phyloP scores from a whole-genome alignment of 306 rosid species.

The Heteromeles arbutifolia region DNA sequence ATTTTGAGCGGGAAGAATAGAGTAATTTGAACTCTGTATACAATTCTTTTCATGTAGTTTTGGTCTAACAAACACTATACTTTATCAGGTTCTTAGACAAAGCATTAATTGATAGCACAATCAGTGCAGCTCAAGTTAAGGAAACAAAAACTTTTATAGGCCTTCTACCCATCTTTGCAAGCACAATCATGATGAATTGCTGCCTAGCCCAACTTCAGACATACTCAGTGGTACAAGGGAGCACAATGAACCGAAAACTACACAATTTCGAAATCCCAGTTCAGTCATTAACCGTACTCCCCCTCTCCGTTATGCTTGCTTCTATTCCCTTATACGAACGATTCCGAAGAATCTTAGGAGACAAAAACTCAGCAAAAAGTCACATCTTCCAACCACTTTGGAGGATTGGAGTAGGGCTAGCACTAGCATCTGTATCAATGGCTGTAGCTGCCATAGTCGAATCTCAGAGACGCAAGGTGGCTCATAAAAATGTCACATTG shows the following conservation, averaged over 20 bases:
- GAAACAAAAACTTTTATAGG: conserved; percentile 41
- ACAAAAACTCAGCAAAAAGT: background rate
- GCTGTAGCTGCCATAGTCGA: conserved; percentile 31
- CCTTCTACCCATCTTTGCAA: conserved; percentile 22
- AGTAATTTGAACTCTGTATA: background rate
- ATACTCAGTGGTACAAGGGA: conserved; percentile 36
- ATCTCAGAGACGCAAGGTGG: conserved; percentile 20
- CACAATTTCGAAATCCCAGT: conserved; percentile 26
- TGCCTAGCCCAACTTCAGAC: conserved; percentile 30
- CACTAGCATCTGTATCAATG: conserved; percentile 28
- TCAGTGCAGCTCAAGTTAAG: conserved; percentile 10
- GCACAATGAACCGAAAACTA: conserved; percentile 22
- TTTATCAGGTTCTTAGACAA: conserved; percentile 23
- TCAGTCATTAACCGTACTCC: conserved; percentile 21
- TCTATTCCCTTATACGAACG: conserved; percentile 22
- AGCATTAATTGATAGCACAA: conserved; percentile 15
- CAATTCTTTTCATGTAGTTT: background rate
- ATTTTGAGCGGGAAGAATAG: background rate
- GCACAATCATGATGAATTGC: conserved; percentile 37
- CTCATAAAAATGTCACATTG: conserved; percentile 2
- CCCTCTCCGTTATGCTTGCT: conserved; percentile 18
- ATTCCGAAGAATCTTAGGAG: background rate
- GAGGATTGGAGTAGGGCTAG: conserved; percentile 27
- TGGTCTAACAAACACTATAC: background rate
- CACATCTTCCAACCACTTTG: conserved; percentile 17